Base-by-base conservation (phyloP, 768 basidiomycete genomes). In the Lyophyllum shimeji region DNA sequence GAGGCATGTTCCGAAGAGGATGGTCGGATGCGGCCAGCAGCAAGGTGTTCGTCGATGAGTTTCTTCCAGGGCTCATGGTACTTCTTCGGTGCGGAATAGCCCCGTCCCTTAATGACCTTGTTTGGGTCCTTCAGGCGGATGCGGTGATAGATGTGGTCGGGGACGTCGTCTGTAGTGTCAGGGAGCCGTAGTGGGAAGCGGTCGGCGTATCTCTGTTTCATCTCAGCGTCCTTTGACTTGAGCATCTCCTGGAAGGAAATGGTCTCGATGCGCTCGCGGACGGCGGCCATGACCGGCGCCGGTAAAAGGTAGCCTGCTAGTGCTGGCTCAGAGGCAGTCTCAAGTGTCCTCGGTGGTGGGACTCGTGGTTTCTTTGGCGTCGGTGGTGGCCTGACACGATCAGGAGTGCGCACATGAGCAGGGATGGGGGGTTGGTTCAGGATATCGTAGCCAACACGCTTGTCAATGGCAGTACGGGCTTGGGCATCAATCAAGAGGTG, bases 41-140 rank as follows among this genome's bases (percentile, higher is more conserved):
- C 60, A 1, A 75, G 54, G 44, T 75, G 74, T 37, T 70, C 60
- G 11, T 71, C 31, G 2, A 76, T 58, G 0, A 78, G 55, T 9
- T 45, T 62, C 15, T 63, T 52, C 71, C 71, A 75, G 0, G 65
- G 63, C 13, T 73, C 68, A 0, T 53, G 44, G 31, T 71, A 75
- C 33, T 74, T 74, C 8, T 65, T 58, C 0, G 73, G 72, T 21
- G 64, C 71, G 0, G 63, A 50, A 31, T 76, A 77, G 0, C n/a
- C 46, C 17, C 67, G 65, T 0, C 63, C 65, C 8, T 62, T 60
- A 1, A 57, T 31, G 1, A 63, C 50, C 7, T 65, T 56, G 11
- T 68, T 56, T 1, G 70, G 65, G 42, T 71, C 66, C 13, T 71
- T 65, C 1, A 71, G 59, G 43, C 68, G 66, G 0, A 68, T 60